Base-by-base conservation (phyloP, 1,284 basidiomycete genomes). In the Phellopilus nigrolimitatus region DNA sequence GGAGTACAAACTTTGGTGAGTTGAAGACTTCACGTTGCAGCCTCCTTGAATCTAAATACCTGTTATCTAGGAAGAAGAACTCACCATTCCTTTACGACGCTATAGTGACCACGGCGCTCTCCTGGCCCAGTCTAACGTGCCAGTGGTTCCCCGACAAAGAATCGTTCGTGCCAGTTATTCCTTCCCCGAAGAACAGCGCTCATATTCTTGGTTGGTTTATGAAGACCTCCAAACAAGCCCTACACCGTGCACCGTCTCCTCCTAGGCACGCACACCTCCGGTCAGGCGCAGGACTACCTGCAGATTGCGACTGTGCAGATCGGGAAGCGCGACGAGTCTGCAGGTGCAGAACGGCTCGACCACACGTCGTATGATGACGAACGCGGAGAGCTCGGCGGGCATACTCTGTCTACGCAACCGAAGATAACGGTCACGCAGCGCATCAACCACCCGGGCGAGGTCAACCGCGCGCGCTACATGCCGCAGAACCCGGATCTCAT, bases 101-200 rank as follows among this genome's bases (percentile, higher is more conserved):
- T 17, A 91, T 99, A 59, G 89, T 99, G 62, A 98, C 95, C 0
- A 95, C 98, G 66, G 95, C 97, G 22, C 78, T 99, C 49, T 94
- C 97, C 67, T 99, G 97, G 97, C 97, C 97, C 13, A 93, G 88
- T 62, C 68, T 99, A 62, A 99, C 97, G 2, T 95, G 91, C 67
- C 97, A 99, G 71, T 99, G 97, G 97, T 91, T 99, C 66, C 97
- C 97, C 0, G 95, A 99, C 74, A 88, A 86, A 68, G 93, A 97
- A 70, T 79, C 80, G 92, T 94, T 62, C 62, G 88, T 73, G 27
- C 24, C 17, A 30, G 31, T 33, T 37, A 51, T 9, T 12, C 31
- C 46, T 28, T 15, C 22, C 21, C 37, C 57, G 25, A 28, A 41
- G 5, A 19, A 38, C 41, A 36, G 31, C 46, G 34, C 41, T 25